Conservation (phyloP, 106 monocot genomes). For the Acorus gramineus region DNA sequence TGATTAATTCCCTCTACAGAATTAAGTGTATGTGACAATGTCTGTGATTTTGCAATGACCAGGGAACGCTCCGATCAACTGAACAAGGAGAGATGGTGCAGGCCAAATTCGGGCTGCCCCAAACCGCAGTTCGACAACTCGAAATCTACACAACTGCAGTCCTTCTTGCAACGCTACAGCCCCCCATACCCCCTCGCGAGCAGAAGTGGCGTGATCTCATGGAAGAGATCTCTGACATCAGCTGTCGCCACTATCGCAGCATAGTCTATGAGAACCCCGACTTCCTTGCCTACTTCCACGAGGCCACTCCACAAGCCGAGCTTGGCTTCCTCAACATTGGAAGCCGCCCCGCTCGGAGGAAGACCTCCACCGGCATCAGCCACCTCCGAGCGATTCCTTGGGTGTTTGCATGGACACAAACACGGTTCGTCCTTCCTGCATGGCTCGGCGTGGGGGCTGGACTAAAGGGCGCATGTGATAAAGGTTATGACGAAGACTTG, state of each 20-base stretch:
- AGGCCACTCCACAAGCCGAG: slow-evolving; percentile 88
- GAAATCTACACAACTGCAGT: slow-evolving; percentile 94
- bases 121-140: slow-evolving; percentile 69
- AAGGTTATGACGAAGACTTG: slow-evolving; percentile 50
- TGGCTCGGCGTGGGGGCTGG: slow-evolving; percentile 83
- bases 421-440: slow-evolving; percentile 71
- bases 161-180: slow-evolving; percentile 61
- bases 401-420: slow-evolving; percentile 97
- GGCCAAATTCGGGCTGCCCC: slow-evolving; percentile 73
- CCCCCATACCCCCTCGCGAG: slow-evolving; percentile 65
- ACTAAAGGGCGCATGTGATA: slow-evolving; percentile 45
- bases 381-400: slow-evolving; percentile 89
- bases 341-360: slow-evolving; percentile 60
- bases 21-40: neutral
- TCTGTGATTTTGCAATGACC: neutral
- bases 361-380: slow-evolving; percentile 48
- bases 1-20: no score
- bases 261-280: slow-evolving; percentile 70
- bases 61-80: slow-evolving; percentile 87
- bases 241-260: slow-evolving; percentile 59
- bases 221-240: slow-evolving; percentile 74
- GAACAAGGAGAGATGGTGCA: slow-evolving; percentile 99
- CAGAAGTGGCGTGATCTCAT: slow-evolving; percentile 70
- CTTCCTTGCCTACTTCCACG: slow-evolving; percentile 76
- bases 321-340: slow-evolving; percentile 85